A percentile compares a stretch with the other conserved stretches of the same genome.
Evolutionary conservation across 306 rosid species (phyloP).

Genomic region (Begonia masoniana): DNA sequence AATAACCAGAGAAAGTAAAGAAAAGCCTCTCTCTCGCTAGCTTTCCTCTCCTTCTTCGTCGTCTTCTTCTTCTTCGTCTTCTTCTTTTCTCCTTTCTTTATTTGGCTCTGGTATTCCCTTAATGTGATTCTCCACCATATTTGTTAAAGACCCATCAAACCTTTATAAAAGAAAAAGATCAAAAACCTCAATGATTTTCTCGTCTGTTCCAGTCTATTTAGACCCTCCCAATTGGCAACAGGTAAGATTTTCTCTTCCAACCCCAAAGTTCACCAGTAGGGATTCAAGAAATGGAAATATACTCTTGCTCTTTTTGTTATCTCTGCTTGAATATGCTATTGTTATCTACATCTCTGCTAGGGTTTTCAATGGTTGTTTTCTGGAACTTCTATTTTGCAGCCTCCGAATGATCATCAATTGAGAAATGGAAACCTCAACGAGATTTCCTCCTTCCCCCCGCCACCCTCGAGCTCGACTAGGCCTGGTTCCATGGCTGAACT

Average conservation of each 20-base stretch:
- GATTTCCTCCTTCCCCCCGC: slow-evolving; percentile 26
- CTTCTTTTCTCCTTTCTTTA: slow-evolving; percentile 38
- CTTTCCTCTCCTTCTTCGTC: slow-evolving; percentile 35
- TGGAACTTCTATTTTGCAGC: slow-evolving; percentile 7
- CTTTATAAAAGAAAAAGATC: slow-evolving; percentile 66
- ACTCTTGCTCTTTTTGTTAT: slow-evolving; percentile 10
- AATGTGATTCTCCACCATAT: slow-evolving; percentile 93
- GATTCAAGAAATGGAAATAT: not conserved
- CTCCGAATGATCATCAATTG: slow-evolving; percentile 23
- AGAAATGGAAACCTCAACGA: slow-evolving; percentile 28
- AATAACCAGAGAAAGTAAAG: slow-evolving; percentile 65
- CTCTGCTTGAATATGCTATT: slow-evolving; percentile 13
- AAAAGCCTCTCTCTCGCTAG: slow-evolving; percentile 27
- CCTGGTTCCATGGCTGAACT: slow-evolving; percentile 84
- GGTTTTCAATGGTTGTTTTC: not conserved
- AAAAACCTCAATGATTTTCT: slow-evolving; percentile 69
- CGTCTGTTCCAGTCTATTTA: slow-evolving; percentile 93
- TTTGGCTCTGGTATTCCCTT: slow-evolving; percentile 90
- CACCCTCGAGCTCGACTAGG: slow-evolving; percentile 23
- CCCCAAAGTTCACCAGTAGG: not conserved
- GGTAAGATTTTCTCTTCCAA: slow-evolving; percentile 46
- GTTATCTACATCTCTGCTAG: not conserved
- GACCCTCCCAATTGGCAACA: slow-evolving; percentile 98
- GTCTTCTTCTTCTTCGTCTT: slow-evolving; percentile 17
- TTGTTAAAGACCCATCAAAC: slow-evolving; percentile 70